Evolutionary conservation across 202 grass and related monocot genomes (phyloP).

Genomic region (Elaeis oleifera): DNA sequence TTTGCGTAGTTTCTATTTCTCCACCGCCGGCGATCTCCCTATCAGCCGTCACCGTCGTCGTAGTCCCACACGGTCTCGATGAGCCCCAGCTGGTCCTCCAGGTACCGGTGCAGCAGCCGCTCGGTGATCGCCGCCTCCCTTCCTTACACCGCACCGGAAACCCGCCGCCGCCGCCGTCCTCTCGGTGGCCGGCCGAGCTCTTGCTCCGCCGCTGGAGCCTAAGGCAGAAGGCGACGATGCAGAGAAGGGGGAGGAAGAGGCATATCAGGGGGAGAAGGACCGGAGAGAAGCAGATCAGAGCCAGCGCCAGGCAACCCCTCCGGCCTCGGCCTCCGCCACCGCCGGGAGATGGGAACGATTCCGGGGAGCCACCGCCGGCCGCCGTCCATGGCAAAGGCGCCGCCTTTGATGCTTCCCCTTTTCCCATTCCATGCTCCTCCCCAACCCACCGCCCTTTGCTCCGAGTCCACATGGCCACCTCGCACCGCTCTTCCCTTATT

Average conservation of each 20-base stretch:
- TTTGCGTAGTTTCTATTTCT: too few species aligned
- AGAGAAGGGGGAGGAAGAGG: constrained; percentile 37
- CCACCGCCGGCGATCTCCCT: too few species aligned
- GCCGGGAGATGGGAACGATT: neutral
- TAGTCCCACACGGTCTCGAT: too few species aligned
- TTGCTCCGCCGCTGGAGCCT: neutral
- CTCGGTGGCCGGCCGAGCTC: constrained; percentile 4
- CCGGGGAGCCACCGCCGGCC: too few species aligned
- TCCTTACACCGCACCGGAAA: neutral
- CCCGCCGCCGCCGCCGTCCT: neutral
- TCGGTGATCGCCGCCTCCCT: neutral
- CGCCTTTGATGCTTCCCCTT: too few species aligned
- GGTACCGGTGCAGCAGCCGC: constrained; percentile 13
- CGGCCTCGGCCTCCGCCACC: constrained; percentile 11
- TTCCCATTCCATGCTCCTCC: too few species aligned
- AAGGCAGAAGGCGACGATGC: constrained; percentile 23
- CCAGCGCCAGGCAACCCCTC: neutral
- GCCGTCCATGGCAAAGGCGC: too few species aligned
- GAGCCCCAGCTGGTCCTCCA: constrained; percentile 34
- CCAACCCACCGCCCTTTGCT: too few species aligned
- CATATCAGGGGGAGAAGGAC: constrained; percentile 28
- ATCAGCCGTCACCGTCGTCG: too few species aligned
- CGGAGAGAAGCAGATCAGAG: constrained; percentile 28
- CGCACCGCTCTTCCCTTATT: too few species aligned
- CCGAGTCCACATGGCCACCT: too few species aligned